Conservation (phyloP, 176 grass and related monocot genomes). For the Oryza rufipogon region DNA sequence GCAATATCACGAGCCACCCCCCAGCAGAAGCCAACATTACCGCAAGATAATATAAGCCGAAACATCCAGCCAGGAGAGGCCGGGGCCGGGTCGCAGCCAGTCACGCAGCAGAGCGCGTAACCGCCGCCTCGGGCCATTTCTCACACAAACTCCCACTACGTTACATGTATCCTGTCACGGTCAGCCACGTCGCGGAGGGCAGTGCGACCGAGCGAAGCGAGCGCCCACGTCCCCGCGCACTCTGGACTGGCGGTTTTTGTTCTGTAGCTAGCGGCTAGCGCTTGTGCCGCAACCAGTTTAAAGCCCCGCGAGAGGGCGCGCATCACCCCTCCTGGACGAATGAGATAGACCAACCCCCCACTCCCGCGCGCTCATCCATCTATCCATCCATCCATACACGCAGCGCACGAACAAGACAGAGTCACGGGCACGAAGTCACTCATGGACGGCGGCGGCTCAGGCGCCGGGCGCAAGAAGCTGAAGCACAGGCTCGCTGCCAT, state of each 20-base stretch:
- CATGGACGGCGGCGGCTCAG: conserved; percentile 46
- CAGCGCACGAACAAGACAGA: not conserved
- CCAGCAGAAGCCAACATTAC: not conserved
- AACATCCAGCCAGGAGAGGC: not conserved
- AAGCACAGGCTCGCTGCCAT: conserved; percentile 70
- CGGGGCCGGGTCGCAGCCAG: not conserved
- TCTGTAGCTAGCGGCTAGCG: conserved; percentile 22
- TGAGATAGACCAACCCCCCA: conserved; percentile 47
- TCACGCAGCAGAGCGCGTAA: not conserved
- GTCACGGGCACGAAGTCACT: not conserved
- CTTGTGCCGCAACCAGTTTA: conserved; percentile 22
- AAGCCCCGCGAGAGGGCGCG: conserved; percentile 30
- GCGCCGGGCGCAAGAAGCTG: conserved; percentile 54
- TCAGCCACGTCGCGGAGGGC: not conserved
- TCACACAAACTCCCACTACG: conserved; percentile 1
- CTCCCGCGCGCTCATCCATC: not conserved
- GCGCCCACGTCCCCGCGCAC: conserved; percentile 5
- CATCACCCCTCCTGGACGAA: conserved; percentile 38
- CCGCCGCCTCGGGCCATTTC: conserved; percentile 16
- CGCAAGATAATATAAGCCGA: conserved; percentile 5
- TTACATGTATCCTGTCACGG: conserved; percentile 32
- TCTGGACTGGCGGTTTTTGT: conserved; percentile 19
- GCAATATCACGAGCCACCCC: conserved; percentile 26
- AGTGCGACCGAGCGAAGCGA: not conserved
- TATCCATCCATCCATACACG: not conserved